Evolutionary conservation across 768 basidiomycete species (phyloP).

Genomic region (Collybia nuda): DNA sequence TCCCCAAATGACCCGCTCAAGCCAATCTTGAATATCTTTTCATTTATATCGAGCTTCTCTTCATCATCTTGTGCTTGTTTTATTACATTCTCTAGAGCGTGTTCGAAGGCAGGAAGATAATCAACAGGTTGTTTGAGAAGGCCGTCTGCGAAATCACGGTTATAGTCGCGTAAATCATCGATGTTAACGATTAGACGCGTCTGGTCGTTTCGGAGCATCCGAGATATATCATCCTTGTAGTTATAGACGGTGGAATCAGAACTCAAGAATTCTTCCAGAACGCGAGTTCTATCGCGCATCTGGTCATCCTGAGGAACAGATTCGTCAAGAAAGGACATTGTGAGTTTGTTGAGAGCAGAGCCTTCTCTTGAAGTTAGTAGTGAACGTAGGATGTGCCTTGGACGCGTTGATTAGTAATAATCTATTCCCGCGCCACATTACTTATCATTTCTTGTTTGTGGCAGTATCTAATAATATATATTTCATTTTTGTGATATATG

Average conservation of each 20-base stretch:
- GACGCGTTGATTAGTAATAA: neutral
- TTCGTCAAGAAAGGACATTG: slow-evolving; percentile 54
- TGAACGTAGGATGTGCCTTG: neutral
- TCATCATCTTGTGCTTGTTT: slow-evolving; percentile 71
- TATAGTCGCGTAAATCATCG: slow-evolving; percentile 92
- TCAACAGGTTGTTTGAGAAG: slow-evolving; percentile 86
- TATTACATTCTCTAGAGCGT: slow-evolving; percentile 74
- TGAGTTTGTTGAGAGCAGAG: slow-evolving; percentile 10
- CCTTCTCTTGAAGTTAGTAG: neutral
- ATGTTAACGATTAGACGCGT: slow-evolving; percentile 93
- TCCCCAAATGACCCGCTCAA: slow-evolving; percentile 97
- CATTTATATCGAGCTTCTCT: slow-evolving; percentile 73
- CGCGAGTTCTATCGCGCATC: slow-evolving; percentile 71
- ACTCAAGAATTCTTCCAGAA: slow-evolving; percentile 83
- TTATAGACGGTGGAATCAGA: slow-evolving; percentile 68
- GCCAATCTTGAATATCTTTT: slow-evolving; percentile 83
- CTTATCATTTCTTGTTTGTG: too few relatives aligned
- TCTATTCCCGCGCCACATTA: slow-evolving; percentile 7
- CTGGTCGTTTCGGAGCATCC: slow-evolving; percentile 79
- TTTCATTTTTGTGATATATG: too few relatives aligned
- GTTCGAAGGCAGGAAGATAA: slow-evolving; percentile 87
- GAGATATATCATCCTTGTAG: slow-evolving; percentile 82
- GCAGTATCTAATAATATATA: too few relatives aligned
- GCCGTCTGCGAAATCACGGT: slow-evolving; percentile 84
- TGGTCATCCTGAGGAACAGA: slow-evolving; percentile 66